Evolutionary conservation across 2,329 filamentous ascomycete species (phyloP), one percentile per base, ranked within the genome.

Genomic region (Colletotrichum sp.): DNA sequence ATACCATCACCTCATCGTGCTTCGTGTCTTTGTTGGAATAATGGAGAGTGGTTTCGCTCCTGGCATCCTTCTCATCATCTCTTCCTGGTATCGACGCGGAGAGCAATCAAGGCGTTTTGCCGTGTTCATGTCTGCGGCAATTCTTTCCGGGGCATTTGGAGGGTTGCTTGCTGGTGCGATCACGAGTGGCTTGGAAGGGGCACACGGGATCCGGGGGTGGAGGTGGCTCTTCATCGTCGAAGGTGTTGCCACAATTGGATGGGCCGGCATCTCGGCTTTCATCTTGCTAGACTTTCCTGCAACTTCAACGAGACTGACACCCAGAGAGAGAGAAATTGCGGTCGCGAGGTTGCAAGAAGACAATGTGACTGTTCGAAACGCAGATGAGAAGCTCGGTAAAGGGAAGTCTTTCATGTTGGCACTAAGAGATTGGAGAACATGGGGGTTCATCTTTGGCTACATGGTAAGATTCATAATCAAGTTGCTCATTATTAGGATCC

Each of bases 111-210:
- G 78, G 67, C 80, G 83, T 30, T 83, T 83, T 39, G 93, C 93
- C 6, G 91, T 94, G n/a, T 94, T 94, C 86, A 95, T 95, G 84
- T 93, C 92, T 1, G 92, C 93, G 0, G 93, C 93, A 2, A 93
- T 93, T 0, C 85, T 94, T 0, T 92, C 93, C 0, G 93, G 93
- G 1, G 93, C 90, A 0, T 93, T 93, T 75, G 92, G 91, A 79
- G 92, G 92, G 12, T 85, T 93, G 6, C 86, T 93, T 13, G 91
- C 92, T 1, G 91, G 90, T 3, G 90, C 89, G 1, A 93, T 93
- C 73, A 88, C 87, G 2, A 84, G 89, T n/a, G 80, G 80, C 3
- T 91, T 93, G 87, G 83, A 89, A 66, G 90, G 90, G 2, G 82
- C 90, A 5, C 89, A 89, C 12, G 87, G 88, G 1, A 80, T 84